These are phyloP conservation scores for Syzygium jambos DNA, from an alignment of 345 rosid species.

Conservation along the genomic window DNA sequence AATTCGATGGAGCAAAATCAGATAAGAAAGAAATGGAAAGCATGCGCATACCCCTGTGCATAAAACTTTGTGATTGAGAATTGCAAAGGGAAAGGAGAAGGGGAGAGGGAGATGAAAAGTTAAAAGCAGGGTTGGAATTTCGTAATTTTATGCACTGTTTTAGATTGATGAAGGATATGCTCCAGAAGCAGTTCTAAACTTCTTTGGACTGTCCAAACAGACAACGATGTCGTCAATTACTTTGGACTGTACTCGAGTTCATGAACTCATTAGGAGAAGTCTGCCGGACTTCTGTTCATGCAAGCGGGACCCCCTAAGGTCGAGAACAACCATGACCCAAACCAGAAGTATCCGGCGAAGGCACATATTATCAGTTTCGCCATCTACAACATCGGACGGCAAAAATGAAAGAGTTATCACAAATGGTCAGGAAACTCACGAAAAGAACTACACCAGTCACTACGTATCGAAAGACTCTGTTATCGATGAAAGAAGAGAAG, in stretches of 20 bases:
- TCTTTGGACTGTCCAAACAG: background rate
- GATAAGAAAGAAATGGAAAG: too few relatives aligned
- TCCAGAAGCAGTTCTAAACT: background rate
- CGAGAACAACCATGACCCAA: background rate
- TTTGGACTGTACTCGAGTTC: background rate
- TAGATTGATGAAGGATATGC: background rate
- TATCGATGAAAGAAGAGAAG: background rate
- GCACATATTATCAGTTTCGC: background rate
- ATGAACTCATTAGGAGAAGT: background rate
- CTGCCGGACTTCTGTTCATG: background rate
- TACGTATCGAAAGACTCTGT: background rate
- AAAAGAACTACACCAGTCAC: background rate
- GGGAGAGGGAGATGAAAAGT: too few relatives aligned
- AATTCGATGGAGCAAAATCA: too few relatives aligned
- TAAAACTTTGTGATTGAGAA: too few relatives aligned
- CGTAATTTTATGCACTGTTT: background rate
- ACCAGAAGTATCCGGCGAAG: background rate
- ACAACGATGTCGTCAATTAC: background rate
- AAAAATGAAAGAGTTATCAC: background rate
- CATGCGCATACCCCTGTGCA: too few relatives aligned
- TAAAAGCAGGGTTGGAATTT: background rate
- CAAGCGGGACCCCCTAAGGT: background rate
- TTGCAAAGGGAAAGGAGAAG: too few relatives aligned
- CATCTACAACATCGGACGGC: background rate
- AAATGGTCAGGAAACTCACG: background rate